Conservation (phyloP, 2,329 filamentous ascomycete species). For the Fusarium sp. region DNA sequence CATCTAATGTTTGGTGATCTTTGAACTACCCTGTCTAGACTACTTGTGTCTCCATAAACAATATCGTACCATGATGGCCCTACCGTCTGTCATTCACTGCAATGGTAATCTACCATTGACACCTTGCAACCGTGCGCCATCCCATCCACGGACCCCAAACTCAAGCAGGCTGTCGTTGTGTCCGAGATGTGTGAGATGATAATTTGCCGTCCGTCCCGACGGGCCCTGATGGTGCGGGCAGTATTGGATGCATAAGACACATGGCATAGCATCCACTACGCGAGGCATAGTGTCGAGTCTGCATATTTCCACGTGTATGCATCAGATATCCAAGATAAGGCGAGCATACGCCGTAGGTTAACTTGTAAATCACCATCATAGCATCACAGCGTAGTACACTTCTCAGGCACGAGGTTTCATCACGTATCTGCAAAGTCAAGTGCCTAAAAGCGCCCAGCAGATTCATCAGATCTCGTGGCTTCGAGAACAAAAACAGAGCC, state of each 20-base stretch:
- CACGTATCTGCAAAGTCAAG: conserved; percentile 18
- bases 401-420: conserved; percentile 23
- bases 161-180: conserved; percentile 1
- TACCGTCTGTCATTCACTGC: conserved; percentile 25
- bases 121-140: conserved; percentile 18
- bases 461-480: not conserved
- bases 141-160: conserved; percentile 1
- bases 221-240: conserved; percentile 5
- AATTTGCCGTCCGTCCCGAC: conserved; percentile 26
- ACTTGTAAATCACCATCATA: not conserved
- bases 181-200: conserved; percentile 1
- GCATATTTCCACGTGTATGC: conserved; percentile 26
- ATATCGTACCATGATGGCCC: conserved; percentile 41
- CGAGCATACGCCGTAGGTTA: not conserved
- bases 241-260: conserved; percentile 18
- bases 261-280: conserved; percentile 31
- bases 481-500: conserved; percentile 23
- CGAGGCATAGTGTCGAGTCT: not conserved
- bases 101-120: conserved; percentile 15
- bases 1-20: conserved; percentile 11
- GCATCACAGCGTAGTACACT: conserved; percentile 3
- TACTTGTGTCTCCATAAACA: conserved; percentile 18
- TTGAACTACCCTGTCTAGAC: not conserved
- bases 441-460: conserved; percentile 8
- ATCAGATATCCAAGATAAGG: not conserved